These are phyloP conservation scores for Meira nashicola DNA, from an alignment of 1,284 basidiomycete genomes.

Conservation along the genomic window DNA sequence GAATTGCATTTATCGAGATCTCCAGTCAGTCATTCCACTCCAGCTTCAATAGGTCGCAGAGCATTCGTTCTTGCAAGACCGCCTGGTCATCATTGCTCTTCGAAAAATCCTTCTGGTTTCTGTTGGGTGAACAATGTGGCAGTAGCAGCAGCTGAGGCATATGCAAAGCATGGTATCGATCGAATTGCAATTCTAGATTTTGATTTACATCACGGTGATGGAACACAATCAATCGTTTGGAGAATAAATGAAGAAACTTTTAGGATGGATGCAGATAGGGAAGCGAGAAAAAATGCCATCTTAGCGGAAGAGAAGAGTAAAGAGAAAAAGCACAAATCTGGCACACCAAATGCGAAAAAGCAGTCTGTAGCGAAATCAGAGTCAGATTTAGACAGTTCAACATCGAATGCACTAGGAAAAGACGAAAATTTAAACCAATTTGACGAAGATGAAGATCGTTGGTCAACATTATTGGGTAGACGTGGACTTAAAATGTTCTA, in stretches of 20 bases:
- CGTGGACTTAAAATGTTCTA: slow-evolving; percentile 69
- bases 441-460: background rate
- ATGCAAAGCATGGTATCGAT: slow-evolving; percentile 71
- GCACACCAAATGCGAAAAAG: background rate
- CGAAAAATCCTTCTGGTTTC: slow-evolving; percentile 65
- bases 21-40: too few relatives aligned
- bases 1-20: background rate
- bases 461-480: slow-evolving; percentile 14
- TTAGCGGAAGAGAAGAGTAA: background rate
- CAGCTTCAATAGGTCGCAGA: slow-evolving; percentile 9
- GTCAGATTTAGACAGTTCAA: background rate
- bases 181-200: slow-evolving; percentile 85
- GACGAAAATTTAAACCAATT: background rate
- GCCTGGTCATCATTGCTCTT: slow-evolving; percentile 52
- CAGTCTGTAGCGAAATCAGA: too few relatives aligned
- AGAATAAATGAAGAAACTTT: slow-evolving; percentile 80
- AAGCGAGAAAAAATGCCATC: slow-evolving; percentile 23
- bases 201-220: slow-evolving; percentile 85
- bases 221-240: slow-evolving; percentile 86
- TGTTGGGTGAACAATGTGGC: slow-evolving; percentile 93
- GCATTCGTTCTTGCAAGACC: slow-evolving; percentile 50
- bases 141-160: slow-evolving; percentile 85
- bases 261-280: slow-evolving; percentile 26
- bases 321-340: too few relatives aligned
- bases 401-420: background rate